A percentile compares a stretch with the other conserved stretches of the same genome.
phyloP scores from a whole-genome alignment of 2,329 filamentous ascomycete genomes.

The Coleophoma cylindrospora region DNA sequence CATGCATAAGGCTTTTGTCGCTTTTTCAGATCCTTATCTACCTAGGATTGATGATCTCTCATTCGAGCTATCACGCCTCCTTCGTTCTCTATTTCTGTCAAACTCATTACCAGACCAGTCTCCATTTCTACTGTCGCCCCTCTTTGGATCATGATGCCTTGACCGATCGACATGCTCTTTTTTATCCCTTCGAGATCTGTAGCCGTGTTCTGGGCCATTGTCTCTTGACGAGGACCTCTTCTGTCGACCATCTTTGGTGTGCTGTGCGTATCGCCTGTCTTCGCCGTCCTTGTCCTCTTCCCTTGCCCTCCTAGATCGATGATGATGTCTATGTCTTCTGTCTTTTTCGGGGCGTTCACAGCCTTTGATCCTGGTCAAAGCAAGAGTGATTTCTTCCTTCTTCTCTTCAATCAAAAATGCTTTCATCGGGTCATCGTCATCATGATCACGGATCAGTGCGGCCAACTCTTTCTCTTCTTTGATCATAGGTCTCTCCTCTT shows the following conservation, averaged over 20 bases:
- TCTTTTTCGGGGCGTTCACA: constrained; percentile 14
- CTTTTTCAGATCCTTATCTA: too few relatives aligned
- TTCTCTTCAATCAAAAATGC: constrained; percentile 84
- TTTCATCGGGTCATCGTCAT: constrained; percentile 98
- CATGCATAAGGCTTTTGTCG: too few relatives aligned
- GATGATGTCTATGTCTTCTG: constrained; percentile 17
- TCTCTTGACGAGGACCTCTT: constrained; percentile 12
- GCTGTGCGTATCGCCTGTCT: constrained; percentile 8
- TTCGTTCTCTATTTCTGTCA: too few relatives aligned
- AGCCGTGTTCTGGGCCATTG: not conserved
- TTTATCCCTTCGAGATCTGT: too few relatives aligned
- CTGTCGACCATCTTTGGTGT: constrained; percentile 8
- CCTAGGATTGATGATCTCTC: too few relatives aligned
- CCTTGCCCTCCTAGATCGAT: constrained; percentile 14
- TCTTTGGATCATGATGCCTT: too few relatives aligned
- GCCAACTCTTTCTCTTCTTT: constrained; percentile 79
- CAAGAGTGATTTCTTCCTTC: constrained; percentile 77
- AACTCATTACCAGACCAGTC: too few relatives aligned
- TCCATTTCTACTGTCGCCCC: too few relatives aligned
- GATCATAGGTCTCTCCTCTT: constrained; percentile 54
- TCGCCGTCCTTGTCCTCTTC: constrained; percentile 6
- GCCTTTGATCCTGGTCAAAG: constrained; percentile 48
- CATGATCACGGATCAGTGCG: constrained; percentile 70
- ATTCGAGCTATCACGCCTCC: too few relatives aligned
- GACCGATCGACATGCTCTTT: too few relatives aligned